These are phyloP conservation scores for Fraxinus ornus DNA, from an alignment of 305 asterid genomes.

Conservation along the genomic window DNA sequence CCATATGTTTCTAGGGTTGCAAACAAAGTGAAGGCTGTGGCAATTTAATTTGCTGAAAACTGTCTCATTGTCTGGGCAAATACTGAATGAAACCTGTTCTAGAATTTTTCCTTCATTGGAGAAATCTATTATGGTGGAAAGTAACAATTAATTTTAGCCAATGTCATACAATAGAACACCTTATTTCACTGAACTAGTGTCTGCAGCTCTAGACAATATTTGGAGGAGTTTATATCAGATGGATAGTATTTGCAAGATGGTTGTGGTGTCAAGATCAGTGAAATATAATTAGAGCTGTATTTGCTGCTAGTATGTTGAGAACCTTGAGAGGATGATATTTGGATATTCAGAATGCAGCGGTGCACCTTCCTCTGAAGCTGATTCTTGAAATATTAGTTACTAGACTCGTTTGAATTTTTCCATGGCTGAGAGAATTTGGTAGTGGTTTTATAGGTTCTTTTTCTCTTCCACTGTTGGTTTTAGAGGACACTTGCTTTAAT, in stretches of 20 bases:
- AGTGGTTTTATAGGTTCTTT: constrained; percentile 6
- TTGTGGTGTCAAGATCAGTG: neutral
- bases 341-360: neutral
- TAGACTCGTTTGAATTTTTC: neutral
- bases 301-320: neutral
- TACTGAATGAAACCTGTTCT: neutral
- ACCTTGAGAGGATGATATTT: neutral
- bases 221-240: neutral
- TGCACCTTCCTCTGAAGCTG: neutral
- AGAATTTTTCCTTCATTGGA: neutral
- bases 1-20: neutral
- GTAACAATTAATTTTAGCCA: neutral
- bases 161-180: neutral
- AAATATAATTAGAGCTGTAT: neutral
- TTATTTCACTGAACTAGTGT: neutral
- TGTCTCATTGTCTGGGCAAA: neutral
- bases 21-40: neutral
- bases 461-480: neutral
- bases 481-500: neutral
- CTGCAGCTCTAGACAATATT: neutral
- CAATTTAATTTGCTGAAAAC: neutral
- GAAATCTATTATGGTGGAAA: neutral
- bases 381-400: neutral
- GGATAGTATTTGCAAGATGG: neutral
- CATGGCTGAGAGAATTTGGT: neutral